Evolutionary conservation across 768 basidiomycete species (phyloP), one percentile per base, ranked within the genome.

Genomic region (Heimioporus sp.): DNA sequence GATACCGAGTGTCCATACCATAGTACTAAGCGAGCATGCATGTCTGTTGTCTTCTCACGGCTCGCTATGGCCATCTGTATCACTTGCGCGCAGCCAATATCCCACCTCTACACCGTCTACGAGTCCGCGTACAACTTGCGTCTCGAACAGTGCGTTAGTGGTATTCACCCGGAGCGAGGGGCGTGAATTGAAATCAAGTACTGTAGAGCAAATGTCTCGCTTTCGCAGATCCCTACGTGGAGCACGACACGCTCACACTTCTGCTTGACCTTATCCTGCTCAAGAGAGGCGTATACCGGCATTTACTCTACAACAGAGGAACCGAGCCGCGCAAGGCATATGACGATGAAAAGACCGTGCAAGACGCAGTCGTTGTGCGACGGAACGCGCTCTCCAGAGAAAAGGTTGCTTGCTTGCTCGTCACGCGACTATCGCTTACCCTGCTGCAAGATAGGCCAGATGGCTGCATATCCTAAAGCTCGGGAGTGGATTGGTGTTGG

Each of bases 201-300:
- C 10, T 28, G n/a, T 56, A 88, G 87, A 69, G 73, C 21, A 72
- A 72, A 48, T 90, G 88, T 61, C 77, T 75, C 35, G 69, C 72
- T 24, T 91, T 92, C 61, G 90, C 85, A 0, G 92, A 94, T 68
- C 89, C 89, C 51, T 93, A 92, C 59, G 88, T 92, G 53, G 91
- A 94, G 64, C 86, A 92, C 55, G 90, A 92, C 65, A 72, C 76
- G 0, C 70, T 92, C 53, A 86, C 82, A 2, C 72, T 92, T 17
- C 69, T 89, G 6, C 76, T 93, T 37, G 92, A 94, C 70, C 76
- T 94, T 2, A 86, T 93, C 46, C 76, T 93, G 20, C 76, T 94
- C 20, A 92, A 92, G 67, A 72, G 86, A 35, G 90, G 81, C 12
- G 91, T 92, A 4, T 92, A 87, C 63, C 77, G 86, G 16, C 91